Evolutionary conservation across 371 early-diverging fungal species (phyloP).

Genomic region (Mucor sp.): DNA sequence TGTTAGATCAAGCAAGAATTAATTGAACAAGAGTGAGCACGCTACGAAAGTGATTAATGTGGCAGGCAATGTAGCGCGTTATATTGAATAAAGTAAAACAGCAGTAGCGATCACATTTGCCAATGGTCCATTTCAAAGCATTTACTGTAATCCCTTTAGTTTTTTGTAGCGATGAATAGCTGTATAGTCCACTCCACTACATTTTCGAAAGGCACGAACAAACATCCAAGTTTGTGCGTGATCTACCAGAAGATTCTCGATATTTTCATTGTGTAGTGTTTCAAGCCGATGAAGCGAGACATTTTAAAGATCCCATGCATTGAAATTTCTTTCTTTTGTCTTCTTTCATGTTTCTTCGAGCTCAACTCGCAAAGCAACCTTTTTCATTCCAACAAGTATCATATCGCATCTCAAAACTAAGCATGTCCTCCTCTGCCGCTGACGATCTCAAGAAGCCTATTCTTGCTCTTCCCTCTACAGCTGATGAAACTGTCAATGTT

Average conservation of each 20-base stretch:
- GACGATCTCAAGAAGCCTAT: conserved; percentile 28
- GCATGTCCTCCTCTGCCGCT: conserved; percentile 18
- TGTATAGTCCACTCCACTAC: background rate
- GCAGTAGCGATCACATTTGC: background rate
- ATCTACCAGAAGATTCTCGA: background rate
- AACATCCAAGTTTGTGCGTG: background rate
- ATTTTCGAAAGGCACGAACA: background rate
- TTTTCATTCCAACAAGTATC: background rate
- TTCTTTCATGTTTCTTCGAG: conserved; percentile 16
- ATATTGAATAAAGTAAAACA: no score
- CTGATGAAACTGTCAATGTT: conserved; percentile 42
- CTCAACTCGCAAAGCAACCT: background rate
- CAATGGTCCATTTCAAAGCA: background rate
- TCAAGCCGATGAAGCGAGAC: background rate
- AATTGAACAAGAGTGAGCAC: no score
- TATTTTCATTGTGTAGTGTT: background rate
- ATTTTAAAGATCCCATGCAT: background rate
- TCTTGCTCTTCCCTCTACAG: conserved; percentile 56
- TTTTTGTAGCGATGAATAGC: background rate
- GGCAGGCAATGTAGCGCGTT: no score
- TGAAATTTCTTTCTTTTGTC: conserved; percentile 3
- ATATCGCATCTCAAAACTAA: background rate
- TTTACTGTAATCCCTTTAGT: background rate
- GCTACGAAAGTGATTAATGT: background rate
- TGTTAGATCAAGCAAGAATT: no score